phyloP scores from a whole-genome alignment of 495 filamentous ascomycete genomes.

The Terfezia boudieri region DNA sequence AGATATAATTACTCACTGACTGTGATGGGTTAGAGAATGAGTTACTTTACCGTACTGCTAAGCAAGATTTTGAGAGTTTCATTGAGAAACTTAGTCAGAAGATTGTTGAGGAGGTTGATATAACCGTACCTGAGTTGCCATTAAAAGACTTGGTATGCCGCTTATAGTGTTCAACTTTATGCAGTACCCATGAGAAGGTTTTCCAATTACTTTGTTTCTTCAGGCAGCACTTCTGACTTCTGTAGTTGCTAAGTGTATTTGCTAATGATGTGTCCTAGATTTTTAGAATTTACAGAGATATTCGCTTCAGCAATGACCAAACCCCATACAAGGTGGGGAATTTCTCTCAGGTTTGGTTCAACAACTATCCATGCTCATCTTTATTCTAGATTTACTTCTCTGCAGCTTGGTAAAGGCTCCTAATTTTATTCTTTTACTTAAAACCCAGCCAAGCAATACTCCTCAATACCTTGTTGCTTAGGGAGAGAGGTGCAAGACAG shows the following conservation, averaged over 20 bases:
- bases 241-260: no score
- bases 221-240: no score
- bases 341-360: background rate
- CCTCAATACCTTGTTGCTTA: no score
- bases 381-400: slow-evolving; percentile 12
- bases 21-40: slow-evolving; percentile 3
- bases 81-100: slow-evolving; percentile 7
- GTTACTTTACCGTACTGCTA: slow-evolving; percentile 10
- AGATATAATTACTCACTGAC: no score
- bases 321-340: slow-evolving; percentile 14
- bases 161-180: background rate
- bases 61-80: slow-evolving; percentile 15
- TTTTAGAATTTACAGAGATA: slow-evolving; percentile 1
- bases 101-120: slow-evolving; percentile 9
- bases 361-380: background rate
- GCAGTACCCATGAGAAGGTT: no score
- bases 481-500: no score
- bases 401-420: slow-evolving; percentile 13
- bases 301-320: slow-evolving; percentile 16
- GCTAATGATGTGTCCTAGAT: background rate
- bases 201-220: no score
- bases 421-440: background rate
- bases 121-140: slow-evolving; percentile 14
- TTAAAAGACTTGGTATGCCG: slow-evolving; percentile 13
- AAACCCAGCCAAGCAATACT: no score